These are phyloP conservation scores for Wickerhamiella bombiphila DNA, from an alignment of 805 yeast species.

Conservation along the genomic window DNA sequence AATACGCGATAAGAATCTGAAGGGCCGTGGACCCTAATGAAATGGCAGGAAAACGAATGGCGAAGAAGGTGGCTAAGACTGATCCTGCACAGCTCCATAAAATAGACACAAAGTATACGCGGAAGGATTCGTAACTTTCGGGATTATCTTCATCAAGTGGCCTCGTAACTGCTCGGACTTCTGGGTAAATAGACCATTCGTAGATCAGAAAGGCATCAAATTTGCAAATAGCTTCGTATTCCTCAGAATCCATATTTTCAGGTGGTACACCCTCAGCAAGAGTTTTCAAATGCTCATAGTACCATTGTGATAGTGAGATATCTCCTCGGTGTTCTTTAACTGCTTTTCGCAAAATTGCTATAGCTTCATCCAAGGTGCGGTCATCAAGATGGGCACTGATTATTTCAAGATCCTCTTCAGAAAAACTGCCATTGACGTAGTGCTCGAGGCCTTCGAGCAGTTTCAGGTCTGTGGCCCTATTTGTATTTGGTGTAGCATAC, in stretches of 20 bases:
- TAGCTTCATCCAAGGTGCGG: slow-evolving; percentile 26
- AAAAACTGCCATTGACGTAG: too few relatives aligned
- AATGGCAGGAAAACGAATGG: slow-evolving; percentile 42
- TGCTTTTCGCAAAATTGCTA: slow-evolving; percentile 28
- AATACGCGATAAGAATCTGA: slow-evolving; percentile 45
- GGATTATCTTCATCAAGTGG: slow-evolving; percentile 33
- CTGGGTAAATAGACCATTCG: slow-evolving; percentile 44
- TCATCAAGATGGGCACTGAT: slow-evolving; percentile 15
- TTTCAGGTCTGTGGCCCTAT: too few relatives aligned
- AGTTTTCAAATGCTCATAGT: too few relatives aligned
- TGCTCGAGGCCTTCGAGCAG: too few relatives aligned
- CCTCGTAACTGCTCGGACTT: slow-evolving; percentile 41
- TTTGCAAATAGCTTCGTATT: too few relatives aligned
- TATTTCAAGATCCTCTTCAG: slow-evolving; percentile 9
- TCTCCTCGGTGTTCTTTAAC: slow-evolving; percentile 32
- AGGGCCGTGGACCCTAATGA: slow-evolving; percentile 36
- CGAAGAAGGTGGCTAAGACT: slow-evolving; percentile 43
- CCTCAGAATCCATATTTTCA: too few relatives aligned
- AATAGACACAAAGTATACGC: slow-evolving; percentile 38
- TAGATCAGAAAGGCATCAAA: slow-evolving; percentile 31
- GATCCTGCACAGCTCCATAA: slow-evolving; percentile 42
- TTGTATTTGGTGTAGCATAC: too few relatives aligned
- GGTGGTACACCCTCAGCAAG: too few relatives aligned
- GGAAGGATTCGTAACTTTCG: slow-evolving; percentile 34
- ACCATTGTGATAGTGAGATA: slow-evolving; percentile 31